phyloP scores from a whole-genome alignment of 345 rosid genomes.

The Arabidopsis arenosa region DNA sequence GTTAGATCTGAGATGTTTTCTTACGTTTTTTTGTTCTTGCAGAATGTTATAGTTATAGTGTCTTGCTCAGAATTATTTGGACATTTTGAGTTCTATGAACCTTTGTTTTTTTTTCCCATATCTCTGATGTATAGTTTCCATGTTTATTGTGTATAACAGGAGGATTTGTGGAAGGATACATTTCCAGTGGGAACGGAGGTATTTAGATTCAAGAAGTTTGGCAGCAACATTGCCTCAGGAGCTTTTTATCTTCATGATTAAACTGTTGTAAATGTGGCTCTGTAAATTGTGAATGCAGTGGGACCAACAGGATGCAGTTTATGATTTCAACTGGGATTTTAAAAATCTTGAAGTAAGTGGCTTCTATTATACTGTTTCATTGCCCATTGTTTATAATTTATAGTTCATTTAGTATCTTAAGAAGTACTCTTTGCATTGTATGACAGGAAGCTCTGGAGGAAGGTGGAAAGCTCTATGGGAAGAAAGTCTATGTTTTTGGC shows the following conservation, averaged over 20 bases:
- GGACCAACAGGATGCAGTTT: constrained; percentile 70
- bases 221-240: constrained; percentile 16
- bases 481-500: constrained; percentile 79
- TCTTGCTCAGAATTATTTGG: neutral
- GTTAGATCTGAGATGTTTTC: neutral
- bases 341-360: constrained; percentile 80
- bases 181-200: constrained; percentile 97
- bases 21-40: neutral
- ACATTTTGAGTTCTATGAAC: neutral
- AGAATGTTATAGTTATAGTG: neutral
- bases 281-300: constrained; percentile 54
- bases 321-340: constrained; percentile 77
- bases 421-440: constrained; percentile 14
- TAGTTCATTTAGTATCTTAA: neutral
- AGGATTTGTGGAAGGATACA: constrained; percentile 81
- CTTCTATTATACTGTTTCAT: neutral
- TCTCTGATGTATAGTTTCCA: neutral
- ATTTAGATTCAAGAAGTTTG: constrained; percentile 29
- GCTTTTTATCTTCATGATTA: neutral
- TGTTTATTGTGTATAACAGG: constrained; percentile 54
- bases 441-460: constrained; percentile 84
- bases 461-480: constrained; percentile 72
- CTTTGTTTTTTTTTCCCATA: neutral
- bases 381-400: constrained; percentile 1
- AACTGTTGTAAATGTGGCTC: neutral